Conservation (phyloP, 2,329 filamentous ascomycete species). For the Plectosphaerella plurivora region DNA sequence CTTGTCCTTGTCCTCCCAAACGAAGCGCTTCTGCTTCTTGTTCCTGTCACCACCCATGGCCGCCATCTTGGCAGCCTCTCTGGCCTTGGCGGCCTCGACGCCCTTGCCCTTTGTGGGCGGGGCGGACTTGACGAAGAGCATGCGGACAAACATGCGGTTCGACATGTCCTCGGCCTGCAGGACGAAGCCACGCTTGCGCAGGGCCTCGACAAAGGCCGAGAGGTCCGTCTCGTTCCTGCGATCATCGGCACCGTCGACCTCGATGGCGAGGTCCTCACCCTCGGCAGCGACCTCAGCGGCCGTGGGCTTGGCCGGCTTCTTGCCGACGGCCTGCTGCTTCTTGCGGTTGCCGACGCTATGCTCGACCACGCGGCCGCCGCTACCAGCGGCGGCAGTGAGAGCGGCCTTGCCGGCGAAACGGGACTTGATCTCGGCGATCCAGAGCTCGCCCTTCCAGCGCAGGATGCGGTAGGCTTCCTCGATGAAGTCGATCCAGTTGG, state of each 20-base stretch:
- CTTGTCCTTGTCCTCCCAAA: constrained; percentile 45
- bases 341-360: constrained; percentile 70
- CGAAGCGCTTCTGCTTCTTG: constrained; percentile 49
- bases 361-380: constrained; percentile 42
- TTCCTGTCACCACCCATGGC: constrained; percentile 26
- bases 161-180: constrained; percentile 72
- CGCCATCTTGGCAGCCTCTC: constrained; percentile 42
- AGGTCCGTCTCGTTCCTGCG: constrained; percentile 76
- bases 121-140: constrained; percentile 88
- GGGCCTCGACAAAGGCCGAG: constrained; percentile 77
- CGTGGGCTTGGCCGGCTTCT: constrained; percentile 34
- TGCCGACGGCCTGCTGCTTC: constrained; percentile 39
- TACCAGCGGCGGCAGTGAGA: constrained; percentile 7
- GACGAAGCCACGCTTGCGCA: constrained; percentile 78
- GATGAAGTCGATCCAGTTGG: constrained; percentile 95
- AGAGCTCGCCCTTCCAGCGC: constrained; percentile 91
- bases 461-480: constrained; percentile 93
- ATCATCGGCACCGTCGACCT: constrained; percentile 64
- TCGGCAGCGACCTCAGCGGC: constrained; percentile 31
- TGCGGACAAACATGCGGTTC: constrained; percentile 98
- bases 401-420: constrained; percentile 63
- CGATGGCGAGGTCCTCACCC: constrained; percentile 56
- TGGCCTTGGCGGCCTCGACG: constrained; percentile 50
- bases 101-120: constrained; percentile 73
- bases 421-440: constrained; percentile 95